Evolutionary conservation across 371 early-diverging fungal species (phyloP).

Genomic region (Quaeritorhiza haematococci): DNA sequence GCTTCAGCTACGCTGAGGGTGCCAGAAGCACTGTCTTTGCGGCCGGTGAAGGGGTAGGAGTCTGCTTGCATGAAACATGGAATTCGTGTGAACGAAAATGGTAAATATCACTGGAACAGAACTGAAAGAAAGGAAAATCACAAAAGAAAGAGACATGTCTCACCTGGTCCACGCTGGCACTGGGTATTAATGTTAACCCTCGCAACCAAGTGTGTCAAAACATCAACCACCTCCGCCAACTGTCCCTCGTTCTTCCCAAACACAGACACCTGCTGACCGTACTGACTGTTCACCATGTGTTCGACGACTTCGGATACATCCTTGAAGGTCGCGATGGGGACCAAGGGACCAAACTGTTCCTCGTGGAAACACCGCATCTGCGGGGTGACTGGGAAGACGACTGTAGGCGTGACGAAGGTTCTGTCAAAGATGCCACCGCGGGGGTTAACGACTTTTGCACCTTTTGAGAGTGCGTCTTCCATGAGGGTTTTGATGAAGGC

Average conservation of each 20-base stretch:
- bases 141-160: no score
- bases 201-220: no score
- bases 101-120: no score
- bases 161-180: constrained; percentile 1
- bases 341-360: background rate
- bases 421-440: background rate
- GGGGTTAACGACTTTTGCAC: background rate
- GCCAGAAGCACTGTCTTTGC: background rate
- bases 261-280: background rate
- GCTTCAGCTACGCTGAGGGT: background rate
- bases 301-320: background rate
- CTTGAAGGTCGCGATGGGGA: background rate
- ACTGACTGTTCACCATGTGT: background rate
- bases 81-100: no score
- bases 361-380: background rate
- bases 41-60: background rate
- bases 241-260: background rate
- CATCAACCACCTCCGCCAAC: background rate
- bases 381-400: background rate
- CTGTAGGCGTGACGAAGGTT: background rate
- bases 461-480: background rate
- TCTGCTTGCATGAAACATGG: no score
- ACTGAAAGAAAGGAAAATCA: no score
- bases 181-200: background rate
- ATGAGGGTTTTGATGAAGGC: background rate